Base-by-base conservation (phyloP, 352 stramenopile species). In the Pythium insidiosum region DNA sequence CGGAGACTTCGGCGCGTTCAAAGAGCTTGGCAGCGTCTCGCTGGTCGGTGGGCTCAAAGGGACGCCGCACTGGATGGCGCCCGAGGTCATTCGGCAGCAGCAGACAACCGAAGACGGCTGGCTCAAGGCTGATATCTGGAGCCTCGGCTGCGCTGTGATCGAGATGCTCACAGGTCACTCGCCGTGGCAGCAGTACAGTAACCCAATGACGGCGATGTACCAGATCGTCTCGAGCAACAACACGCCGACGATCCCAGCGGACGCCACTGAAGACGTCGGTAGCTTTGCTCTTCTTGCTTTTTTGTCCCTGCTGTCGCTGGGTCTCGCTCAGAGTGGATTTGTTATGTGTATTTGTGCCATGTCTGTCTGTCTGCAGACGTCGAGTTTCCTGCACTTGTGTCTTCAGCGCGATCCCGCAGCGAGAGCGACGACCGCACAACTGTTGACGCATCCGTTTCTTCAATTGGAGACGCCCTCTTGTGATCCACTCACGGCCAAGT, bases 391-490 rank as follows among this genome's bases (percentile, higher is more conserved):
- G 12, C 49, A 63, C 11, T 47, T 62, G 26, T 90, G 77, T 41
- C 55, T 90, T 7, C 77, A 86, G 25, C 74, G 77, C 9, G 69
- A 83, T 36, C 74, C 77, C 18, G 55, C 55, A 15, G 59, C 95
- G 16, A 73, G 95, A 33, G 88, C 92, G 4, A 89, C 66, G 15
- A 85, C 94, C 5, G 66, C 47, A 16, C 74, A 96, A 43, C 66
- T 99, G n/a, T 61, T 99, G 0, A 50, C 69, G 3, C 87, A 97
- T 51, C 70, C 75, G 4, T 99, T 99, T 57, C 50, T 98, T 6
- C 58, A 57, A 45, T 51, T 20, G 36, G 52, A 48, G 20, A 15
- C 35, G 5, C 6, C 29, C 20, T n/a, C n/a, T n/a, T n/a, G n/a
- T n/a, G n/a, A n/a, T n/a, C n/a, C n/a, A n/a, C n/a, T n/a, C n/a